These are phyloP conservation scores for Sindora glabra DNA, from an alignment of 306 rosid species.

Conservation along the genomic window DNA sequence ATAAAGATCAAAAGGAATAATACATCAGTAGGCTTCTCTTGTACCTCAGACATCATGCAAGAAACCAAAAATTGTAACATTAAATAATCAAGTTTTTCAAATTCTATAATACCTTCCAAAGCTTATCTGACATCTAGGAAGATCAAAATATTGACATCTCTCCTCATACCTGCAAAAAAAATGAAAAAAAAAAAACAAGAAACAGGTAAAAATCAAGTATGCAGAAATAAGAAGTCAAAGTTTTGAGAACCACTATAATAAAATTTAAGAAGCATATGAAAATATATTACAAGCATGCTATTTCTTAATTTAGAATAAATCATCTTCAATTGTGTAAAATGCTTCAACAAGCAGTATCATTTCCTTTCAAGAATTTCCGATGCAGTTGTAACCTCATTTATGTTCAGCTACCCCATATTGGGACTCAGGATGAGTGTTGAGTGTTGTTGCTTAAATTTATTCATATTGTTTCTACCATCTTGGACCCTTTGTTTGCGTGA, in stretches of 20 bases:
- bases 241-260: too few species aligned
- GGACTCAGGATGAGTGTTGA: too few species aligned
- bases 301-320: too few species aligned
- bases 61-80: too few species aligned
- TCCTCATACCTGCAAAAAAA: slow-evolving; percentile 68
- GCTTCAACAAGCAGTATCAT: too few species aligned
- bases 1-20: background rate
- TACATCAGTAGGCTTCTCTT: background rate
- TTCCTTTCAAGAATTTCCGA: too few species aligned
- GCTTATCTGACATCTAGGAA: slow-evolving; percentile 69
- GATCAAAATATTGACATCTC: slow-evolving; percentile 65
- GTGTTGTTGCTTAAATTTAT: too few species aligned
- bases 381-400: too few species aligned
- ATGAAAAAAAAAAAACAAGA: background rate
- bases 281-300: too few species aligned
- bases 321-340: too few species aligned
- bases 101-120: slow-evolving; percentile 49
- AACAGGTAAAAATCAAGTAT: background rate
- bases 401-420: too few species aligned
- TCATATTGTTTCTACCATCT: background rate
- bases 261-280: background rate
- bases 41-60: background rate
- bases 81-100: background rate
- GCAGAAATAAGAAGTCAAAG: background rate
- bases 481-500: too few species aligned